Percentiles rank a stretch among this genome's conserved stretches.
Conservation (phyloP, 2,329 filamentous ascomycete species). For the Cladophialophora yegresii region DNA sequence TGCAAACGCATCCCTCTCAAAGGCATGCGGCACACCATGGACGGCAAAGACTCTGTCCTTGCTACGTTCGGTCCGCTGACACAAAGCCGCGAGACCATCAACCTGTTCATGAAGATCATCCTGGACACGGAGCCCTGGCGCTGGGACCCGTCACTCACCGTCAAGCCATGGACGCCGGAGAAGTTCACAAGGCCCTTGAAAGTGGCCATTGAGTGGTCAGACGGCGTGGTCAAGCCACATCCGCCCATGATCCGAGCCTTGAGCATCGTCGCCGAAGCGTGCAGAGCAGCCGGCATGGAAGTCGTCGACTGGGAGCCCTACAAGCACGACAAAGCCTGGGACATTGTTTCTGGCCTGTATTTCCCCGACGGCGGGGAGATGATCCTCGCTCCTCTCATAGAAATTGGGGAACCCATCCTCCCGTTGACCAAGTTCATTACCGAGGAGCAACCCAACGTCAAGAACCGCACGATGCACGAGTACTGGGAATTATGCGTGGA, state of each 20-base stretch:
- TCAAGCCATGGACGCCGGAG: constrained; percentile 54
- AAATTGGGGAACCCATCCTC: constrained; percentile 59
- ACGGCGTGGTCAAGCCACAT: constrained; percentile 65
- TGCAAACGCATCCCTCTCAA: constrained; percentile 43
- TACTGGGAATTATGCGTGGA: constrained; percentile 35
- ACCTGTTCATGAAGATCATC: constrained; percentile 48
- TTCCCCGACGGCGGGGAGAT: constrained; percentile 64
- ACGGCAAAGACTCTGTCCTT: constrained; percentile 43
- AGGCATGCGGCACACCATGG: constrained; percentile 20
- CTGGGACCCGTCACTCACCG: constrained; percentile 55
- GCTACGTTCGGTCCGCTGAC: constrained; percentile 58
- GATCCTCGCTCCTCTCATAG: constrained; percentile 53
- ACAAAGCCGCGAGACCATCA: constrained; percentile 53
- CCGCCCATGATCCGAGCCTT: constrained; percentile 62
- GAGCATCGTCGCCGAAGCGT: constrained; percentile 49
- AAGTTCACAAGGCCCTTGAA: constrained; percentile 45
- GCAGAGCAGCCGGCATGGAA: constrained; percentile 52
- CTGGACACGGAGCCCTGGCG: constrained; percentile 54
- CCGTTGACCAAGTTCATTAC: constrained; percentile 62
- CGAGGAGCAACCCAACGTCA: constrained; percentile 56
- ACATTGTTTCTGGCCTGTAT: constrained; percentile 52
- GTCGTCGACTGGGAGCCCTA: constrained; percentile 58
- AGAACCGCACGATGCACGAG: constrained; percentile 47
- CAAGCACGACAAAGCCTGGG: constrained; percentile 54
- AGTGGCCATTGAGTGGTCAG: constrained; percentile 65